A percentile compares a stretch with the other conserved stretches of the same genome.
Conservation (phyloP, 306 rosid species). For the Parietaria judaica region DNA sequence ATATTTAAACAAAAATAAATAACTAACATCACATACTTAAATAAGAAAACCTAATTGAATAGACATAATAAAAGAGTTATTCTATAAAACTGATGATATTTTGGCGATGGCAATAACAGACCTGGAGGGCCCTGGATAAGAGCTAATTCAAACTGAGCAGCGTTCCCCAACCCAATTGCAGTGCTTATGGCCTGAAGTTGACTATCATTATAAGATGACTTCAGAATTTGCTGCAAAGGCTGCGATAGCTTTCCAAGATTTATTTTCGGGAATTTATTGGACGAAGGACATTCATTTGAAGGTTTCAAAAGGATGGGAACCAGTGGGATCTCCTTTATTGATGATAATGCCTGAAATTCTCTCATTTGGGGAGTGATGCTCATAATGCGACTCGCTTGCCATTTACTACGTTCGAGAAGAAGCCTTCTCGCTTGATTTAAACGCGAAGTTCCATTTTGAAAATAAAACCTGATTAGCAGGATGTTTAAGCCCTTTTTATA, state of each 20-base stretch:
- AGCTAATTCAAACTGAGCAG: constrained; percentile 52
- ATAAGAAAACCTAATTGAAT: too few relatives aligned
- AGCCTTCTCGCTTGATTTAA: constrained; percentile 80
- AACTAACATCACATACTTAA: too few relatives aligned
- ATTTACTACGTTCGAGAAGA: constrained; percentile 85
- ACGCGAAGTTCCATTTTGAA: constrained; percentile 76
- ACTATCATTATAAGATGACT: constrained; percentile 67
- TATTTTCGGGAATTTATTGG: constrained; percentile 31
- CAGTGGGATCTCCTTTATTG: constrained; percentile 67
- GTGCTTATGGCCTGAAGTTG: constrained; percentile 81
- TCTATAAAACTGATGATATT: too few relatives aligned
- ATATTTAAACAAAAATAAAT: too few relatives aligned
- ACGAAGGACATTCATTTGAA: constrained; percentile 27
- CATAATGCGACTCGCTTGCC: constrained; percentile 89
- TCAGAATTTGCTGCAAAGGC: constrained; percentile 60
- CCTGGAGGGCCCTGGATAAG: constrained; percentile 99
- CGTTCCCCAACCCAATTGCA: constrained; percentile 42
- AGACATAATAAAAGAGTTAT: too few relatives aligned
- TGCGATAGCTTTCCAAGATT: constrained; percentile 64
- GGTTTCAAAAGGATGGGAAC: constrained; percentile 72
- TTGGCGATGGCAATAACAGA: constrained; percentile 14
- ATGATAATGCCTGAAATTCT: constrained; percentile 91
- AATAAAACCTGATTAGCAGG: constrained; percentile 66
- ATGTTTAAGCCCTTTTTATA: constrained; percentile 52
- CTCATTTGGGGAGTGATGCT: constrained; percentile 84